Conservation (phyloP, 2,329 filamentous ascomycete genomes). For the Didymella sp. region DNA sequence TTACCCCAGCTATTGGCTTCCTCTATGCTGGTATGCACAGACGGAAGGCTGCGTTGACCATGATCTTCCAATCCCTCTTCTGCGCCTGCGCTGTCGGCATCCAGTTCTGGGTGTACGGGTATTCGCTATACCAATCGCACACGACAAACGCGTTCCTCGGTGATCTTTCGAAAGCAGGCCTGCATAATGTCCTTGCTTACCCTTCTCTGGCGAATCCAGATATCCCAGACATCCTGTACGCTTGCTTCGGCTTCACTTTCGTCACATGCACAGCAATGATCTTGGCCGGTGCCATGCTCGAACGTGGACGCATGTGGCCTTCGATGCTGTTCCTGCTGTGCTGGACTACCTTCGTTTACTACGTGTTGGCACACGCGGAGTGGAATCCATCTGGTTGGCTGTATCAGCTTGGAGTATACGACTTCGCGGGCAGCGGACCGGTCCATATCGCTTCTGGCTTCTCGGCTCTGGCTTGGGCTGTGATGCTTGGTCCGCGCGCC, state of each 20-base stretch:
- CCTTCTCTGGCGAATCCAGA: constrained; percentile 44
- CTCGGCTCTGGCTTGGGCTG: constrained; percentile 73
- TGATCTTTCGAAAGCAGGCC: constrained; percentile 40
- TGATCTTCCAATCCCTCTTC: constrained; percentile 58
- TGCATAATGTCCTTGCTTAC: constrained; percentile 41
- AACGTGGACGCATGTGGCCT: constrained; percentile 40
- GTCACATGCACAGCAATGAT: constrained; percentile 46
- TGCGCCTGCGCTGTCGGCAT: constrained; percentile 56
- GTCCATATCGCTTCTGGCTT: constrained; percentile 78
- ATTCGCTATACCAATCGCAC: constrained; percentile 53
- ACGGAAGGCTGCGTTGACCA: constrained; percentile 50
- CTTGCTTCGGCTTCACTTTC: constrained; percentile 46
- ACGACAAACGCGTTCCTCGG: constrained; percentile 40
- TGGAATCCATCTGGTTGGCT: constrained; percentile 79
- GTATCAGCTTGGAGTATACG: constrained; percentile 70
- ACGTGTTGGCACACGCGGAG: constrained; percentile 74
- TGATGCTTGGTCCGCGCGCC: constrained; percentile 74
- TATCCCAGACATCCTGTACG: constrained; percentile 45
- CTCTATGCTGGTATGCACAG: constrained; percentile 47
- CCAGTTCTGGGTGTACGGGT: constrained; percentile 58
- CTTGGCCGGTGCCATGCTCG: constrained; percentile 44
- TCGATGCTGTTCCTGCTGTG: constrained; percentile 45
- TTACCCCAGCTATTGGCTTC: constrained; percentile 46
- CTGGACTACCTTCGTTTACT: constrained; percentile 48
- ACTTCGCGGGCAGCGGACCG: constrained; percentile 77